Conservation (phyloP, 2,329 filamentous ascomycete genomes). For the Pleurostoma richardsiae region DNA sequence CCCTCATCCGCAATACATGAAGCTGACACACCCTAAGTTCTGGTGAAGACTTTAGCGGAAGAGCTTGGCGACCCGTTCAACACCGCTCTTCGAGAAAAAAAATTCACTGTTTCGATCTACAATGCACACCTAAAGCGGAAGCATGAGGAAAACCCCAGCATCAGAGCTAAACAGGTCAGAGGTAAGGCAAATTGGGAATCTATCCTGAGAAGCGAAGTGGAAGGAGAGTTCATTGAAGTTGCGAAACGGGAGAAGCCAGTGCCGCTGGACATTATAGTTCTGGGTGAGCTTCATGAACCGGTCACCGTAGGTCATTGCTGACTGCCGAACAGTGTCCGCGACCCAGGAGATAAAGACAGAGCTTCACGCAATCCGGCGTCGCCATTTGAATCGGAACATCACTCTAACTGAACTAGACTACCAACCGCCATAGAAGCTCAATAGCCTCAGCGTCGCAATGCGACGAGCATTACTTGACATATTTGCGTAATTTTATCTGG, state of each 20-base stretch:
- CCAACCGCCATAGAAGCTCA: not conserved
- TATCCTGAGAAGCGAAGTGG: not conserved
- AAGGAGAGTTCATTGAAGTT: not conserved
- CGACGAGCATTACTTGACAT: not conserved
- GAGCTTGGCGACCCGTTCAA: not conserved
- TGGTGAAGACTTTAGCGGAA: not conserved
- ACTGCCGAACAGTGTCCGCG: not conserved
- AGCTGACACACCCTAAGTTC: not conserved
- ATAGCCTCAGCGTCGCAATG: not conserved
- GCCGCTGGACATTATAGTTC: not conserved
- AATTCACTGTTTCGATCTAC: not conserved
- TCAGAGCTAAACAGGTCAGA: not conserved
- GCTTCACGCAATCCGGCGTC: not conserved
- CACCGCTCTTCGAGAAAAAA: not conserved
- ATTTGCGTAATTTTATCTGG: not conserved
- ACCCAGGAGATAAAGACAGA: not conserved
- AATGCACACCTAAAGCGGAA: not conserved
- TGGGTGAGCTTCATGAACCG: not conserved
- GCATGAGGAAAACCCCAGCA: not conserved
- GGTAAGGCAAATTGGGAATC: not conserved
- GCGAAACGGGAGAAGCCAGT: not conserved
- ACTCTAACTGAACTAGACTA: not conserved
- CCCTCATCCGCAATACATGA: too few relatives aligned
- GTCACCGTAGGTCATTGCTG: not conserved
- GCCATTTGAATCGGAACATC: not conserved